Conservation (phyloP, 2,329 filamentous ascomycete species). For the Penicillium janthinellum region DNA sequence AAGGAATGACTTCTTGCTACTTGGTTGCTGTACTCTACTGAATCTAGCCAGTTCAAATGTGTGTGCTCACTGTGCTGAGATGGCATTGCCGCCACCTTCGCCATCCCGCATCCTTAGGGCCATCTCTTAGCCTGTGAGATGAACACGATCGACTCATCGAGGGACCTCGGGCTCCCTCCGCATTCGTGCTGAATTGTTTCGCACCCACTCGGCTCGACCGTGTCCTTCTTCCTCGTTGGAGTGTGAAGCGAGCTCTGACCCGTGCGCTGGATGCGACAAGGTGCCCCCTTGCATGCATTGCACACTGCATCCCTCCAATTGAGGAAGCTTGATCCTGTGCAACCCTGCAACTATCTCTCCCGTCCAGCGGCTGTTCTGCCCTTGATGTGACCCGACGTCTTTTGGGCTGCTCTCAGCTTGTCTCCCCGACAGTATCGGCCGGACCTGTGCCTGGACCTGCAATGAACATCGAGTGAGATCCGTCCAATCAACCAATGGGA, state of each 20-base stretch:
- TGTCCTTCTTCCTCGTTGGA: background rate
- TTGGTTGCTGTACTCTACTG: background rate
- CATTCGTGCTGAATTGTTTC: background rate
- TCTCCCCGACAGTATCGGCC: background rate
- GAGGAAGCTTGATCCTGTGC: conserved; percentile 11
- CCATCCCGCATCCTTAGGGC: conserved; percentile 16
- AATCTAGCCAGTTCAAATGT: conserved; percentile 6
- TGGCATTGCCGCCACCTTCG: conserved; percentile 21
- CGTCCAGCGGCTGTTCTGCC: background rate
- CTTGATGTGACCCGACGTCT: background rate
- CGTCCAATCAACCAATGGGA: conserved; percentile 1
- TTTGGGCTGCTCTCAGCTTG: too few relatives aligned
- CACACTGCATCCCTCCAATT: conserved; percentile 15
- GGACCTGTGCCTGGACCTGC: background rate
- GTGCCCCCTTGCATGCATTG: conserved; percentile 22
- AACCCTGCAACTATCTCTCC: background rate
- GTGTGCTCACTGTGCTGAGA: conserved; percentile 16
- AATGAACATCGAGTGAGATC: background rate
- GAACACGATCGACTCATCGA: background rate
- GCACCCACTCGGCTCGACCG: too few relatives aligned
- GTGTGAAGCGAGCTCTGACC: conserved; percentile 6
- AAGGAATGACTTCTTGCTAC: background rate
- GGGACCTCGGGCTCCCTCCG: background rate
- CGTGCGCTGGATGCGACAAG: conserved; percentile 16
- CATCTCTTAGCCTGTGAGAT: background rate